phyloP scores from a whole-genome alignment of 768 basidiomycete species.

The Xanthoconium purpureum region DNA sequence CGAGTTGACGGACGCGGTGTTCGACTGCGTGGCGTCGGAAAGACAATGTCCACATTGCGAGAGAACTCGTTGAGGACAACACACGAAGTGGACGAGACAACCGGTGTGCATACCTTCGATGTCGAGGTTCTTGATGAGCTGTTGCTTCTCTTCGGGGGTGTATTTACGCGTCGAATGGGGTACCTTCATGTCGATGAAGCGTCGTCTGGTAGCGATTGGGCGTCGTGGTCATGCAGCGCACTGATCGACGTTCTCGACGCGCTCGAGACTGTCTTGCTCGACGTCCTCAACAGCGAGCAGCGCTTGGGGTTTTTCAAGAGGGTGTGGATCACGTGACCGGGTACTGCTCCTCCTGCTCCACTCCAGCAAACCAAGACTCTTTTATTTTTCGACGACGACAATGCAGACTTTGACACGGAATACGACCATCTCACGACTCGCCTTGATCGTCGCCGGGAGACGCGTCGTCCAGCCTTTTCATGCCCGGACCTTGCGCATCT shows the following conservation, averaged over 20 bases:
- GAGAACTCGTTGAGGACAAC: not conserved
- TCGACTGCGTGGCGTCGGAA: conserved; percentile 45
- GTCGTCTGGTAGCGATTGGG: not conserved
- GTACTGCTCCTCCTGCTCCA: too few species aligned
- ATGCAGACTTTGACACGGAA: conserved; percentile 10
- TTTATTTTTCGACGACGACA: not conserved
- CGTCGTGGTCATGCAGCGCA: not conserved
- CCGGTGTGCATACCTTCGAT: conserved; percentile 58
- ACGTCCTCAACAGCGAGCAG: not conserved
- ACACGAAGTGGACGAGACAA: not conserved
- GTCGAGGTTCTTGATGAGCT: conserved; percentile 73
- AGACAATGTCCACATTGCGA: not conserved
- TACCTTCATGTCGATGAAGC: conserved; percentile 17
- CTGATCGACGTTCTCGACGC: not conserved
- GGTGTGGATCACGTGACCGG: conserved; percentile 8
- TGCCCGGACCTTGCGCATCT: conserved; percentile 11
- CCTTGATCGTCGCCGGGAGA: conserved; percentile 13
- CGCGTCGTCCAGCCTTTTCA: conserved; percentile 17
- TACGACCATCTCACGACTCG: conserved; percentile 4
- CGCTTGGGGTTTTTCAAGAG: not conserved
- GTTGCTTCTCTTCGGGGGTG: conserved; percentile 68
- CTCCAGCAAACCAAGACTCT: not conserved
- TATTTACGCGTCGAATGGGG: conserved; percentile 34
- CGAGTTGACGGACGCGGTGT: conserved; percentile 70
- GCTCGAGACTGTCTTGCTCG: not conserved